Evolutionary conservation across 1,284 basidiomycete genomes (phyloP), one percentile per base, ranked within the genome.

Genomic region (Trichosporon asahii): DNA sequence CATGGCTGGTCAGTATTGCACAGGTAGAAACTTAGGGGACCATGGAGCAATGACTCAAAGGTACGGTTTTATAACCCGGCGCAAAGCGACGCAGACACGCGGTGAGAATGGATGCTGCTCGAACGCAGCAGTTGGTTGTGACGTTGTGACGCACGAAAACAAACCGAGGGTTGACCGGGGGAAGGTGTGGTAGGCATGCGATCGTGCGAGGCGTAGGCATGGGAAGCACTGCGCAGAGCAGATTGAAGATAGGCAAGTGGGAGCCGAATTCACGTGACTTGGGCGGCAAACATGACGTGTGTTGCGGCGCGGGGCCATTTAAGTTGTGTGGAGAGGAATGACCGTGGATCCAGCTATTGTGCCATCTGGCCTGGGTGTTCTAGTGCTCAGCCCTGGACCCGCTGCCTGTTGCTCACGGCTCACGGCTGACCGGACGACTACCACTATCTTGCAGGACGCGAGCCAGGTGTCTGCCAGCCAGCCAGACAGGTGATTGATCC

Each of bases 1-100:
- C 82, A 83, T 83, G 33, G 23, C 57, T 76, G 70, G 60, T 49
- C 44, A 53, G 46, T 46, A 31, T 49, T 49, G 44, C 46, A 53
- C 25, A 23, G 46, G n/a, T 3, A 35, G 31, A n/a, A 21, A 12
- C 27, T 35, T 35, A 23, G 46, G 44, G 46, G 53, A 27, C 57
- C 27, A n/a, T 31, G 27, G 18, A 27, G 31, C 31, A 33, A 33
- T 33, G 11, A 15, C 57, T 33, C 27, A 44, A n/a, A 31, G 27
- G 57, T 61, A 31, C 27, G 57, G 15, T 31, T 61, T 61, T 61
- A 61, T 61, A 61, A 31, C 6, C 57, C 15, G 15, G 57, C 29
- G 15, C 21, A 7, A 61, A 61, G 15, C 6, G 40, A 49, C 46
- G 25, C 15, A 63, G 60, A 37, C 63, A 15, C 12, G n/a, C 27